These are phyloP conservation scores for Syncephalastrum monosporum DNA, from an alignment of 371 early-diverging fungal species.

Conservation along the genomic window DNA sequence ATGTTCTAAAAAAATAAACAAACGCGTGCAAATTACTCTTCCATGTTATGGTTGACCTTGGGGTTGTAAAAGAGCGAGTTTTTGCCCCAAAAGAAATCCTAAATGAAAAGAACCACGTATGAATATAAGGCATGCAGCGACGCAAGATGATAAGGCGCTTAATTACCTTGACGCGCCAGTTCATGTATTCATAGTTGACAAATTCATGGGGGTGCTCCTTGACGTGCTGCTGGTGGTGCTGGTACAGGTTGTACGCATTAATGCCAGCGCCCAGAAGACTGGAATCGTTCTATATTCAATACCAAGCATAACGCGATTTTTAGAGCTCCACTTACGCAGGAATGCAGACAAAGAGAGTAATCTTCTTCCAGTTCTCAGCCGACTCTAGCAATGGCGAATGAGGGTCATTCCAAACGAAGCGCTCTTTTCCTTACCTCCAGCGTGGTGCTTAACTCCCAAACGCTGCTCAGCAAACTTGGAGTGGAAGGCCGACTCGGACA, in stretches of 20 bases:
- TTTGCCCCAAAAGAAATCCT: conserved; percentile 50
- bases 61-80: conserved; percentile 53
- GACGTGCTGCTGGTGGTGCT: conserved; percentile 37
- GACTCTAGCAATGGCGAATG: conserved; percentile 24
- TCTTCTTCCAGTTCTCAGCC: conserved; percentile 53
- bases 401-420: neutral
- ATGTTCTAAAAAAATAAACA: no score
- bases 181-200: conserved; percentile 47
- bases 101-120: neutral
- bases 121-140: no score
- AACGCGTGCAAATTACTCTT: no score
- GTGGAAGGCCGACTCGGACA: conserved; percentile 12
- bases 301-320: neutral
- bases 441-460: conserved; percentile 47
- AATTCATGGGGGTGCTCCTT: conserved; percentile 42
- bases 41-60: conserved; percentile 32
- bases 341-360: conserved; percentile 47
- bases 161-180: conserved; percentile 37
- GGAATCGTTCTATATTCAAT: neutral
- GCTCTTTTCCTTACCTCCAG: conserved; percentile 26
- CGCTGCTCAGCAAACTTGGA: conserved; percentile 33
- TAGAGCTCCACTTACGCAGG: conserved; percentile 39
- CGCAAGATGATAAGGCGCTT: no score
- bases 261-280: conserved; percentile 42
- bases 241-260: conserved; percentile 47